These are phyloP conservation scores for Carex parvula DNA, from an alignment of 176 grass and related monocot species.

Conservation along the genomic window DNA sequence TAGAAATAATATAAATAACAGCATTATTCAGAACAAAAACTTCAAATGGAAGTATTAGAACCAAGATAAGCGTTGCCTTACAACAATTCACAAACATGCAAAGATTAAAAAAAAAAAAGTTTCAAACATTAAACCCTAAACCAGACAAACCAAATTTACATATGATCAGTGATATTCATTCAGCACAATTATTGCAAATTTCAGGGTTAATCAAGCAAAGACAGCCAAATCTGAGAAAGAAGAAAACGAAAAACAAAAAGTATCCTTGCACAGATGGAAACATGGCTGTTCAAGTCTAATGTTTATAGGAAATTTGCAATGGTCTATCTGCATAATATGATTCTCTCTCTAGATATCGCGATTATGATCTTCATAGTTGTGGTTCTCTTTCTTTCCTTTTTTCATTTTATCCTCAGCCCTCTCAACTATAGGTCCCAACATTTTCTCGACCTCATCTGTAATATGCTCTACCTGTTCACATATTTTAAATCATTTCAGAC, in stretches of 20 bases:
- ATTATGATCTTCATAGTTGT: neutral
- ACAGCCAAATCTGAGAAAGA: neutral
- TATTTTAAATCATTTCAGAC: neutral
- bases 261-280: neutral
- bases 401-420: neutral
- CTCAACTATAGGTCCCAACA: slow-evolving; percentile 1
- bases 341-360: neutral
- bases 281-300: neutral
- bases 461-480: slow-evolving; percentile 4
- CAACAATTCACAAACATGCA: neutral
- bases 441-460: neutral
- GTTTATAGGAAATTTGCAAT: neutral
- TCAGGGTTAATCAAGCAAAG: neutral
- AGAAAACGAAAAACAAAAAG: neutral
- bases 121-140: too few relatives aligned
- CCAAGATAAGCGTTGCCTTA: neutral
- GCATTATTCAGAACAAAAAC: neutral
- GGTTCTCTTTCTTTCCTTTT: neutral
- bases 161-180: too few relatives aligned
- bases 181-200: neutral
- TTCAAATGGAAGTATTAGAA: neutral
- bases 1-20: neutral
- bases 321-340: neutral
- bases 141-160: too few relatives aligned
- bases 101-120: neutral